Evolutionary conservation across 345 rosid species (phyloP), one percentile per base, ranked within the genome.

Genomic region (Pistacia integerrima): DNA sequence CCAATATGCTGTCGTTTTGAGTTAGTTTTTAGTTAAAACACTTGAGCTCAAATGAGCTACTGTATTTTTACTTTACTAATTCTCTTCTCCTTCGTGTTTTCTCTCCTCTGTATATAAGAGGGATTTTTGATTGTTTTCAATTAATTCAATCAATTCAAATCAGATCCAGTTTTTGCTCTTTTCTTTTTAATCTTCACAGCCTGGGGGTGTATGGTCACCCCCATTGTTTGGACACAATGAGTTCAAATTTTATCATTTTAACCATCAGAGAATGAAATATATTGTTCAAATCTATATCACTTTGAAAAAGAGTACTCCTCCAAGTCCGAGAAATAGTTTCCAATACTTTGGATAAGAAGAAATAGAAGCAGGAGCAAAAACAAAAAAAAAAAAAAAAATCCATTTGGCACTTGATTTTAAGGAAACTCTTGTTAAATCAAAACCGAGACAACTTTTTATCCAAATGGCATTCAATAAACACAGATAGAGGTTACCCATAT

Each of bases 341-440:
- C 46, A 78, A 55, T 7, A 72, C 74, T 61, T 51, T 36, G 41
- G 35, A 44, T 56, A 56, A 78, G 54, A 4, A 30, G 18, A 60
- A 28, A 69, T 28, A 59, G 35, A 60, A 41, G 25, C n/a, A n/a
- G n/a, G n/a, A n/a, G n/a, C n/a, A n/a, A n/a, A 54, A 13, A 1
- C n/a, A n/a, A n/a, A n/a, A n/a, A 65, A 52, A 25, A 3, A 46
- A 70, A 18, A 75, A 18, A 36, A 25, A 0, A 64, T 33, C 64
- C 33, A 36, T 22, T 52, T 9, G 28, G 33, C 55, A 51, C 55
- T 59, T 22, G 58, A 9, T 38, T 38, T 70, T 17, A 14, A 35
- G 54, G 22, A 57, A 51, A 64, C 62, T 38, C 51, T 70, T 57
- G 35, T 36, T 38, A 17, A 11, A 20, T 56, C 48, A 20, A 56